Evolutionary conservation across 2,329 filamentous ascomycete species (phyloP), one percentile per base, ranked within the genome.

Genomic region (Ophiostoma populinum): DNA sequence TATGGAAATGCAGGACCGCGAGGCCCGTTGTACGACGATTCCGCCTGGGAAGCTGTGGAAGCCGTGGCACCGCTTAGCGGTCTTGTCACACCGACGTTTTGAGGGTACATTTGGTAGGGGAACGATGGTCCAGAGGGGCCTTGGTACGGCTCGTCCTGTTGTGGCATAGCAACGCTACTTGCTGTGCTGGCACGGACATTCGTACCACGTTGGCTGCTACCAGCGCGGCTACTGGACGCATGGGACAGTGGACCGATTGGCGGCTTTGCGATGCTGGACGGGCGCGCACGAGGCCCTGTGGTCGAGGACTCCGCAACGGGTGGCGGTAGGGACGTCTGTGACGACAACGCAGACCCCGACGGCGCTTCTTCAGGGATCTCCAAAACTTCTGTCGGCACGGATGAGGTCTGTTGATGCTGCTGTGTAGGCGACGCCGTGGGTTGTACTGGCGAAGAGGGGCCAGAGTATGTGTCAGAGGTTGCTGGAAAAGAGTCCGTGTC

Each of bases 91-190:
- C 81, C 86, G 17, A 77, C 67, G 37, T 73, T 69, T 50, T 92
- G 83, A 6, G 77, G 71, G 52, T 92, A 92, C 71, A 87, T 77
- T 45, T 70, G 71, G 51, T 92, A 92, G 0, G 82, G 80, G 53
- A 90, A 80, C 35, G 80, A 90, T 13, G 83, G 82, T 3, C 75
- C 77, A 4, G 68, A 72, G 2, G 74, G 69, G 6, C 75, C 78
- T 35, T 68, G 67, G 44, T 83, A 80, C 10, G 78, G 77, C 39
- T 70, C 75, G 38, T 81, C 65, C n/a, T 35, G 32, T 7, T 25
- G 34, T 7, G 34, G 30, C 2, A 4, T 61, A 42, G 19, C 24
- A 22, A 25, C 31, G 21, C 30, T 37, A 32, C 40, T 36, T 17
- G 54, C 51, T 2, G 53, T 50, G 28, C 54, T 55, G 4, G 56